Evolutionary conservation across 1,284 basidiomycete species (phyloP), one percentile per base, ranked within the genome.

Genomic region (Coniophora puteana): DNA sequence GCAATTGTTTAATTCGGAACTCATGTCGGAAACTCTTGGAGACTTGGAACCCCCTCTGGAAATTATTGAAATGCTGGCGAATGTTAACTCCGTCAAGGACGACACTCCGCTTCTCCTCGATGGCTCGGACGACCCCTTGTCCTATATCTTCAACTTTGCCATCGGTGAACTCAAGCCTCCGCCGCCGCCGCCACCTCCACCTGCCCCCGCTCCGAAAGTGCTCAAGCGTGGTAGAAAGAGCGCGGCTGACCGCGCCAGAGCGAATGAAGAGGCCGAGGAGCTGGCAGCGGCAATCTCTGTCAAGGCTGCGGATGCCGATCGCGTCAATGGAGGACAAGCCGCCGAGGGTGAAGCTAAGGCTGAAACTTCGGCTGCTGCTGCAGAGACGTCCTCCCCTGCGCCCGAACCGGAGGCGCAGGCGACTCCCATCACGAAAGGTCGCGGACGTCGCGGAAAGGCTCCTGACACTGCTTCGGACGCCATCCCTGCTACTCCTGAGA

Each of bases 1-100:
- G 12, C 22, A 18, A 21, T 36, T 36, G 5, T n/a, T n/a, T n/a
- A 16, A 18, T 39, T 21, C 7, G 16, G 32, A 39, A 20, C 26
- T 17, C n/a, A 17, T 6, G 34, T 37, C n/a, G n/a, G n/a, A n/a
- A n/a, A n/a, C n/a, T n/a, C n/a, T 73, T 10, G 84, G 84, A 13
- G 79, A 90, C 53, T 71, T 93, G 14, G 90, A 93, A 57, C 80
- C 86, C 0, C 70, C 81, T 1, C 48, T 81, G 1, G 61, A 71
- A 2, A 53, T 75, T 4, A 65, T 89, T 2, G 64, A 74, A 11
- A 66, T 85, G 10, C 69, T 89, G 10, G 48, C 71, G 12, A 77
- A 76, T 8, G 53, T 59, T 18, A 70, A 76, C 18, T 54, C 60
- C 18, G 72, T 89, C 36, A 63, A 72, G 41, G 67, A 74, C 11